Base-by-base conservation (phyloP, 768 basidiomycete species). In the Lactarius hengduanensis region DNA sequence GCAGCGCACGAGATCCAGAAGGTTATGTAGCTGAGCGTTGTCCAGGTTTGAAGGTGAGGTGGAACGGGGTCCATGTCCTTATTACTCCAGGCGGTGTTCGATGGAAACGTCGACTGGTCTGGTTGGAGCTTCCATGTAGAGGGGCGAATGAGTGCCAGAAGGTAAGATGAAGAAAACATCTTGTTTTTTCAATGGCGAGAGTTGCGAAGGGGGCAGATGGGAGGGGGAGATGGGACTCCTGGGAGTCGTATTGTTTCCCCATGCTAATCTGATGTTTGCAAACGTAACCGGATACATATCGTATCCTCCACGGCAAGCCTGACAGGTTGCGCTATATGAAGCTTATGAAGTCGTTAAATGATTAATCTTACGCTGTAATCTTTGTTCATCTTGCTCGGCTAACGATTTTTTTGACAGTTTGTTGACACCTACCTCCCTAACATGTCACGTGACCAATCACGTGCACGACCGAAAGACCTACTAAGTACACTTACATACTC, bases 31-130 rank as follows among this genome's bases (percentile, higher is more conserved):
- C 86, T 85, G 81, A 83, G 83, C 22, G 84, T 83, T 38, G 81
- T 79, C 90, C 90, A 91, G 1, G 88, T 91, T 65, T 88, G 77
- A 45, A 79, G 69, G 28, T 83, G 74, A 0, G 76, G 80, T 47
- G 87, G 86, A 13, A 90, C 88, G 6, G 89, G 88, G 68, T 90
- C 90, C 86, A 91, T 90, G 71, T 90, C 90, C 69, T 83, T 82
- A 75, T 92, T 92, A 68, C 79, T 81, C 88, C 88, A 89, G 73
- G 80, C 78, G 67, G 80, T 79, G 54, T 72, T 80, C 10, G 85
- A 82, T 3, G 86, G 88, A 70, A 88, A 85, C 26, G 81, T 83
- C 26, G 82, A 82, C 56, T 79, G 74, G 58, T 81, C 80, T 9
- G 83, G 80, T 71, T 84, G 78, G 41, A 88, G 80, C 16, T 77